Base-by-base conservation (phyloP, 257 asterid species). In the Nicotiana benthamiana region DNA sequence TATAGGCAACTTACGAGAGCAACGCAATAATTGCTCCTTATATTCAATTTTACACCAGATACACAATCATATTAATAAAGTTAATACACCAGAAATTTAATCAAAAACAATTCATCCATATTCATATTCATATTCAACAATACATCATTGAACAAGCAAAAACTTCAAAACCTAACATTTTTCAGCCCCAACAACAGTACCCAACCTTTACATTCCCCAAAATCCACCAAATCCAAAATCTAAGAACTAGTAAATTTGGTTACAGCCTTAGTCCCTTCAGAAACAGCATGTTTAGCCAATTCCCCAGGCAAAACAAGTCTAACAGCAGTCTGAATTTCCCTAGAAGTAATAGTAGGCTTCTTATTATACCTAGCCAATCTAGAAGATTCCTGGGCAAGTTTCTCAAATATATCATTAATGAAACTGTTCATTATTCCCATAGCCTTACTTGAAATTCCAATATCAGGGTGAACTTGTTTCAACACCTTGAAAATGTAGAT, bases 291-390 rank as follows among this genome's bases (percentile, higher is more conserved):
- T 40, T 68, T 68, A 68, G 76, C 76, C 56, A 68, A 68, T 30
- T 68, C 76, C 40, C 76, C 76, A 68, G 76, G 76, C 32, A 68
- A 68, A 11, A 68, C 76, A 10, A 68, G 56, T n/a, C 76, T 68
- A 68, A 40, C 76, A 40, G 76, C 76, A n/a, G 76, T 68, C 4
- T 68, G 76, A 36, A 68, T 68, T 68, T 68, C 76, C 76, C 76
- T 68, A 20, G 76, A 68, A n/a, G 76, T 68, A 6, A 68, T 68
- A 4, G 76, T 68, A 40, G 54, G 54, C 17, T 68, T 68, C 76
- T 68, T 68, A 24, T 68, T 68, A 40, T 10, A 10, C 76, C 76
- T 68, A 68, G 56, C 56, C 56, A 68, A 68, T 40, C 76, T 68
- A 11, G 76, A 36, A 0, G 76, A 68, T 8, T 68, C 76, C 32